phyloP scores from a whole-genome alignment of 2,329 filamentous ascomycete species.

The Emmonsia crescens region DNA sequence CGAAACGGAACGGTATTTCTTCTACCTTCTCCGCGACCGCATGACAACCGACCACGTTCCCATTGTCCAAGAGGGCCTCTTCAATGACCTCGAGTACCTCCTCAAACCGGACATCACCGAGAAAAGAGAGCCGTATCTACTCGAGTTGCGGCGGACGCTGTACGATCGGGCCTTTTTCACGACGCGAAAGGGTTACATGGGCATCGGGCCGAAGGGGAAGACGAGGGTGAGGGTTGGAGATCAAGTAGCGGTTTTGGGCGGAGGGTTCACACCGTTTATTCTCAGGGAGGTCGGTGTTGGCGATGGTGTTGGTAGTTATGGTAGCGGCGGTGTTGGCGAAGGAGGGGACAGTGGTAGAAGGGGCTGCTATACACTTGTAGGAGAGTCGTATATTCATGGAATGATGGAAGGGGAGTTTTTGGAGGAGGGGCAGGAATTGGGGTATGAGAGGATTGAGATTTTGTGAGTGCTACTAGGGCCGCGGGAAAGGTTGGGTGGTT shows the following conservation, averaged over 20 bases:
- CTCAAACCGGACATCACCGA: neutral
- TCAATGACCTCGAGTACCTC: conserved; percentile 2
- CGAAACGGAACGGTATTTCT: conserved; percentile 3
- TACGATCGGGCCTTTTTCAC: conserved; percentile 4
- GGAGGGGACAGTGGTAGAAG: neutral
- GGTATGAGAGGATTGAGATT: conserved; percentile 5
- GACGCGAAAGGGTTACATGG: conserved; percentile 2
- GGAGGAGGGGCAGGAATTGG: neutral
- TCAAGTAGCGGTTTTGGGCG: neutral
- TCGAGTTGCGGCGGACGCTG: conserved; percentile 3
- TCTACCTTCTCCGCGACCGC: conserved; percentile 6
- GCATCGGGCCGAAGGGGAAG: conserved; percentile 1
- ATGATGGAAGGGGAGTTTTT: conserved; percentile 6
- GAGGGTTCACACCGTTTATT: conserved; percentile 5
- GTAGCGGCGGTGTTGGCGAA: neutral
- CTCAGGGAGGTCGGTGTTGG: neutral
- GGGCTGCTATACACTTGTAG: conserved; percentile 2
- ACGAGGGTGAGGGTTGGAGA: conserved; percentile 1
- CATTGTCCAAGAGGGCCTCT: conserved; percentile 3
- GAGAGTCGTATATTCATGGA: conserved; percentile 6
- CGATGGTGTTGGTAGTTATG: neutral
- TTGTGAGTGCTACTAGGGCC: neutral
- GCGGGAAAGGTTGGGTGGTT: neutral
- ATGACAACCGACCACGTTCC: conserved; percentile 2
- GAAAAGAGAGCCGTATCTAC: neutral